Percentiles rank a stretch among this genome's conserved stretches.
phyloP scores from a whole-genome alignment of 164 flowering plant genomes.

The Umbellularia californica region DNA sequence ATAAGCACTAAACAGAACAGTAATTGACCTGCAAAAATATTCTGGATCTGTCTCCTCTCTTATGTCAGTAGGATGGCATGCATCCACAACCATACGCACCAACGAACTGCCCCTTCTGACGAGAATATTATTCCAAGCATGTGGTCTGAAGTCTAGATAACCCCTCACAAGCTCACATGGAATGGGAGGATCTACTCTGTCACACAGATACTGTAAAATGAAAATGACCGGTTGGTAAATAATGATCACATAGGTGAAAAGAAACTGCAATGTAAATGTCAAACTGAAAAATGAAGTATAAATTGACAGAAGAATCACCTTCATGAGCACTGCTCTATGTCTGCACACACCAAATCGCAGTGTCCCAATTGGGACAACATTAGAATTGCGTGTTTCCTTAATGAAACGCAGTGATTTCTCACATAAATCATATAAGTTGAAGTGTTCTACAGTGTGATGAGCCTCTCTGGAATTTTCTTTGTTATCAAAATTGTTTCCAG shows the following conservation, averaged over 20 bases:
- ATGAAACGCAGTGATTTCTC: slow-evolving; percentile 66
- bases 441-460: slow-evolving; percentile 34
- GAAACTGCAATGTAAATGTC: neutral
- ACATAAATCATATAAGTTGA: slow-evolving; percentile 53
- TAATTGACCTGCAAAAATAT: slow-evolving; percentile 67
- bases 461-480: slow-evolving; percentile 17
- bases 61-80: slow-evolving; percentile 94
- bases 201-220: slow-evolving; percentile 77
- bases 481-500: slow-evolving; percentile 42
- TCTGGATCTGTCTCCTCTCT: slow-evolving; percentile 86
- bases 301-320: slow-evolving; percentile 40
- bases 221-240: neutral
- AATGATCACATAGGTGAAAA: neutral
- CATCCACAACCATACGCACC: slow-evolving; percentile 93
- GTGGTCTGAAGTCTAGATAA: slow-evolving; percentile 82
- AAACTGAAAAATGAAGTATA: neutral
- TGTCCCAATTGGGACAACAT: slow-evolving; percentile 78
- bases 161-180: slow-evolving; percentile 98
- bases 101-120: slow-evolving; percentile 44
- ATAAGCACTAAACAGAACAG: slow-evolving; percentile 3
- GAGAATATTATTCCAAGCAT: slow-evolving; percentile 91
- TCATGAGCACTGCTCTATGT: slow-evolving; percentile 91
- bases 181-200: slow-evolving; percentile 81
- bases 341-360: slow-evolving; percentile 89
- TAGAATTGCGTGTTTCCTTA: slow-evolving; percentile 59